Percentiles rank a stretch among this genome's conserved stretches.
Conservation (phyloP, 768 basidiomycete species). For the Trametes maxima region DNA sequence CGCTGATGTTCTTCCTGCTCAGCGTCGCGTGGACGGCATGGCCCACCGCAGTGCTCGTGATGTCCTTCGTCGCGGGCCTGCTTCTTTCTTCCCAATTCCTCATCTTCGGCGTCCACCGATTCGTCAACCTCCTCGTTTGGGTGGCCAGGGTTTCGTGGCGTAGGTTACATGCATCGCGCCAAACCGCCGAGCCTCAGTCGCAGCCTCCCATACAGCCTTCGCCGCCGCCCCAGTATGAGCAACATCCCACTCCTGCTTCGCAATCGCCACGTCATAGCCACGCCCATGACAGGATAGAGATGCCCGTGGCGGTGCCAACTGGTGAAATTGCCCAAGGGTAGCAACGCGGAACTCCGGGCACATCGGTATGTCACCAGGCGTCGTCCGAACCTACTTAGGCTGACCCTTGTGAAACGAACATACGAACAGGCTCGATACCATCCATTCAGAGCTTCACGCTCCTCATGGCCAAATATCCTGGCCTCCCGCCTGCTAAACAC, state of each 20-base stretch:
- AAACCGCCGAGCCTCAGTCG: neutral
- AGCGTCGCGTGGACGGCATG: conserved; percentile 65
- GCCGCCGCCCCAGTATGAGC: neutral
- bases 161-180: neutral
- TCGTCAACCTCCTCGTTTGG: conserved; percentile 26
- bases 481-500: no score
- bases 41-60: conserved; percentile 61
- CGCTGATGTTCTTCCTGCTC: conserved; percentile 61
- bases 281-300: conserved; percentile 2
- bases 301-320: conserved; percentile 9
- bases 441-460: no score
- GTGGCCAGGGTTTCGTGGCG: conserved; percentile 10
- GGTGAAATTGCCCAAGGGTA: neutral
- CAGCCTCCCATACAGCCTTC: neutral
- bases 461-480: no score
- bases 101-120: conserved; percentile 48
- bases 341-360: neutral
- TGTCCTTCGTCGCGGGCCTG: conserved; percentile 59
- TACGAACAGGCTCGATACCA: no score
- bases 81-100: conserved; percentile 68
- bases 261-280: no score
- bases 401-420: no score
- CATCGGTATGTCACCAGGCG: neutral
- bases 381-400: no score
- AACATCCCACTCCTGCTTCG: no score